Evolutionary conservation across 2,329 filamentous ascomycete species (phyloP), one percentile per base, ranked within the genome.

Genomic region (Aotearoamyces nothofagi): DNA sequence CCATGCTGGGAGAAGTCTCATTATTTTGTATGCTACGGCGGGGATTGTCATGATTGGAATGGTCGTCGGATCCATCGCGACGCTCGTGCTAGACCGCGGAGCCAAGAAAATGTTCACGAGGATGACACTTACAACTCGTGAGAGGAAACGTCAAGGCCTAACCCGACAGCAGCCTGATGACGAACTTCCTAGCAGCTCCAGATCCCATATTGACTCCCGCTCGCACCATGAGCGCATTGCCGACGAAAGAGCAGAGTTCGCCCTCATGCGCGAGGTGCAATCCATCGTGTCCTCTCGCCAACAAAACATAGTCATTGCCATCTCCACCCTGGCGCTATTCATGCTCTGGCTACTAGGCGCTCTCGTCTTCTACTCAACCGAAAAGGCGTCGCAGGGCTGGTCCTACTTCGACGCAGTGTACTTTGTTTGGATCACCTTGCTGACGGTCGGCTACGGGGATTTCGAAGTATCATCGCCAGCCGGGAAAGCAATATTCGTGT

Each of bases 401-500:
- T 57, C 61, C 12, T 93, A 78, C 44, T 68, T 81, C 1, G 81
- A 94, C 42, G 70, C 72, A 3, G 58, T 86, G 2, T 86, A 84
- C 47, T 86, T 81, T 66, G 78, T 76, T 28, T 74, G 86, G 42
- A 70, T 83, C 15, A 76, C 70, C 0, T 55, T 76, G 2, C 71
- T 76, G 43, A 76, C 71, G 1, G 60, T 76, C 19, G 71, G 70
- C 0, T 70, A 72, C 24, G 70, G 70, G n/a, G 69, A 76, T 36
- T 56, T 59, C 14, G 45, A 53, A 8, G 51, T 63, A 2, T 22
- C 72, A n/a, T 80, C 76, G 2, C 86, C 84, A 38, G 65, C 74
- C 0, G 82, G 80, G 1, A 75, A 80, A 31, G 70, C 80, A 0
- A 92, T 93, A 49, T 94, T 92, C 43, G 80, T 94, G n/a, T 75